Percentiles rank a stretch among this genome's conserved stretches.
Evolutionary conservation across 1,139 yeast genomes (phyloP).

Genomic region (Blastobotrys ciferrii): DNA sequence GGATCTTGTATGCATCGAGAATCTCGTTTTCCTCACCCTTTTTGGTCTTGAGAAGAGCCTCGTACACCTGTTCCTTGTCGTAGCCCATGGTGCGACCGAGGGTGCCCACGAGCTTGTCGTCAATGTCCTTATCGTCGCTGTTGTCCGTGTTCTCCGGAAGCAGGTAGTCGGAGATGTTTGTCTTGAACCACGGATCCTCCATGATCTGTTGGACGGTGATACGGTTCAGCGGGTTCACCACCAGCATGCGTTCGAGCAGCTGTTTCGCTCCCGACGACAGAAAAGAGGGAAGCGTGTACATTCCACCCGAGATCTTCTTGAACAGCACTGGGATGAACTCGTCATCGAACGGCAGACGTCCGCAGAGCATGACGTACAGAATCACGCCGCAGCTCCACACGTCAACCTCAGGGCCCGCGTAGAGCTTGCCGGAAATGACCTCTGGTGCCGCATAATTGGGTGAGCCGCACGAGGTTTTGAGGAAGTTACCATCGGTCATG

Average conservation of each 20-base stretch:
- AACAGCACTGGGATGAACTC: slow-evolving; percentile 95
- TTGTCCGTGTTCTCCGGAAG: slow-evolving; percentile 55
- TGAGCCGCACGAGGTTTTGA: slow-evolving; percentile 94
- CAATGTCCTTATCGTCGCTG: slow-evolving; percentile 47
- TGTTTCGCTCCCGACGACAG: slow-evolving; percentile 85
- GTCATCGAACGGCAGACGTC: slow-evolving; percentile 95
- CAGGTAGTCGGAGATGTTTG: slow-evolving; percentile 77
- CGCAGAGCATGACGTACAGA: slow-evolving; percentile 93
- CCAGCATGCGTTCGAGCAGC: slow-evolving; percentile 86
- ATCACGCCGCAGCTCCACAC: slow-evolving; percentile 99
- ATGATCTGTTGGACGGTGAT: slow-evolving; percentile 91
- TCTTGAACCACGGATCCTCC: slow-evolving; percentile 95
- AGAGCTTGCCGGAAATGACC: slow-evolving; percentile 91
- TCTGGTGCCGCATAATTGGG: slow-evolving; percentile 99
- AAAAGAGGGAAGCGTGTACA: slow-evolving; percentile 87
- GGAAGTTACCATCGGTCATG: slow-evolving; percentile 96
- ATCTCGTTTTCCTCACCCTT: slow-evolving; percentile 66
- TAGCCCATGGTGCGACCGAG: slow-evolving; percentile 90
- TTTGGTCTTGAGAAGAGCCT: slow-evolving; percentile 54
- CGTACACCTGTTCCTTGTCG: slow-evolving; percentile 80
- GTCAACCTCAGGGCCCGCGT: slow-evolving; percentile 98
- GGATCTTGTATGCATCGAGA: slow-evolving; percentile 84
- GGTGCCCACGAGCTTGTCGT: slow-evolving; percentile 77
- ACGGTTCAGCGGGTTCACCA: slow-evolving; percentile 93
- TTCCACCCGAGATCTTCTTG: slow-evolving; percentile 93